Evolutionary conservation across 768 basidiomycete genomes (phyloP).

Genomic region (Podaxis carcinomalis): DNA sequence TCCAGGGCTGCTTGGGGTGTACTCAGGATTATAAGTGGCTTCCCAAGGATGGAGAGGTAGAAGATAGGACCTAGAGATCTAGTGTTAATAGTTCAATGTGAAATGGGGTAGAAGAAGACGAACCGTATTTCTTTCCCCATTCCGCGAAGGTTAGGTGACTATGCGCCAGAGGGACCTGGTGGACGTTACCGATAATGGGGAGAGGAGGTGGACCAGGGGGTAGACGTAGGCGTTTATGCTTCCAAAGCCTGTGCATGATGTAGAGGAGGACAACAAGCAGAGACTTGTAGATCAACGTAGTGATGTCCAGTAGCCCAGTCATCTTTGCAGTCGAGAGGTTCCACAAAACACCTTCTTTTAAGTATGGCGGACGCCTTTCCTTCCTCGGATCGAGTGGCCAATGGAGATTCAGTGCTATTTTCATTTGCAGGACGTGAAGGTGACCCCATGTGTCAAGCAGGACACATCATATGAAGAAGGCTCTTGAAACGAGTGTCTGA

Average conservation of each 20-base stretch:
- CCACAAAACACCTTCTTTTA: background rate
- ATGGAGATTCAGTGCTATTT: background rate
- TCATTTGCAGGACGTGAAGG: background rate
- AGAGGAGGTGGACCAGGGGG: constrained; percentile 6
- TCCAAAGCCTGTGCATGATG: constrained; percentile 1
- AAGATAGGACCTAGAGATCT: background rate
- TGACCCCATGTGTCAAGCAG: background rate
- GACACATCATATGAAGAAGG: background rate
- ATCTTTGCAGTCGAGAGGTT: background rate
- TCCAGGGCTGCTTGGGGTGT: constrained; percentile 24
- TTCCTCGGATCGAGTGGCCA: background rate
- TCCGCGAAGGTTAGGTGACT: background rate
- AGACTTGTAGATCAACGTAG: background rate
- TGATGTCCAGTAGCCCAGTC: background rate
- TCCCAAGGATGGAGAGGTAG: constrained; percentile 1
- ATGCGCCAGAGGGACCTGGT: background rate
- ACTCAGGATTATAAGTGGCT: constrained; percentile 17
- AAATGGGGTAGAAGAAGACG: background rate
- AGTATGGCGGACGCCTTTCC: background rate
- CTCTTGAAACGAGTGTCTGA: background rate
- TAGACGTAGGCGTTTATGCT: background rate
- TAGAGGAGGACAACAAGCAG: background rate
- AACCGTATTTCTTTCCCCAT: constrained; percentile 8
- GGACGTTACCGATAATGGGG: constrained; percentile 7
- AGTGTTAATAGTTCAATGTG: background rate